A percentile compares a stretch with the other conserved stretches of the same genome.
Evolutionary conservation across 140 eudicot genomes (phyloP).

Genomic region (Oenanthe javanica): DNA sequence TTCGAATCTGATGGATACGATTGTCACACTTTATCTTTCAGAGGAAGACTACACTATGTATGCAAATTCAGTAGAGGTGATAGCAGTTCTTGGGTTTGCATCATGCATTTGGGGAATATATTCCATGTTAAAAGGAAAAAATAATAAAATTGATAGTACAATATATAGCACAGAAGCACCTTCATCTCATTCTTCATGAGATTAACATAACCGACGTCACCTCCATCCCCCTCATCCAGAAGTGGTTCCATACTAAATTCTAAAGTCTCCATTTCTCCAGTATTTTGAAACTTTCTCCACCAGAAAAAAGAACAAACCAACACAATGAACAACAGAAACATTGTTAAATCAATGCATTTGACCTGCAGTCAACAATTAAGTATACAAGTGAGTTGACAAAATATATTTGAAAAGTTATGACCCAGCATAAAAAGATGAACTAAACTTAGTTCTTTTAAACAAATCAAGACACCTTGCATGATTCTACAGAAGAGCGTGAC

Average conservation of each 20-base stretch:
- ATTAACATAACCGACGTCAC: conserved; percentile 10
- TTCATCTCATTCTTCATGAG: conserved; percentile 11
- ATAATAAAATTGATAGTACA: not conserved
- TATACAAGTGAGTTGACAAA: not conserved
- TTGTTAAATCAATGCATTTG: conserved; percentile 24
- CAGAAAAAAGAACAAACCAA: conserved; percentile 23
- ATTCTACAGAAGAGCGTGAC: not conserved
- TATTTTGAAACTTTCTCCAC: conserved; percentile 24
- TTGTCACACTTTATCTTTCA: not conserved
- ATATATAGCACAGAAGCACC: conserved; percentile 14
- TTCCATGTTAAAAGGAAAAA: not conserved
- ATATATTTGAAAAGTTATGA: not conserved
- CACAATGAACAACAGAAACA: conserved; percentile 23
- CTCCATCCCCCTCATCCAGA: conserved; percentile 9
- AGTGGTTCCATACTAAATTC: conserved; percentile 18
- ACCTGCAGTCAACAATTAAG: conserved; percentile 20
- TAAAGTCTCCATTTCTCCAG: conserved; percentile 18
- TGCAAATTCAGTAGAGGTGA: not conserved
- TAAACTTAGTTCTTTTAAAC: not conserved
- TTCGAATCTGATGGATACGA: not conserved
- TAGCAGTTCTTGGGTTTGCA: not conserved
- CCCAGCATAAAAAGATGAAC: not conserved
- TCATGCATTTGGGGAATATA: not conserved
- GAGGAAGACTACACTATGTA: not conserved
- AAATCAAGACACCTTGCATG: not conserved